A percentile compares a stretch with the other conserved stretches of the same genome.
phyloP scores from a whole-genome alignment of 768 basidiomycete genomes.

The Macrolepiota dolichaula region DNA sequence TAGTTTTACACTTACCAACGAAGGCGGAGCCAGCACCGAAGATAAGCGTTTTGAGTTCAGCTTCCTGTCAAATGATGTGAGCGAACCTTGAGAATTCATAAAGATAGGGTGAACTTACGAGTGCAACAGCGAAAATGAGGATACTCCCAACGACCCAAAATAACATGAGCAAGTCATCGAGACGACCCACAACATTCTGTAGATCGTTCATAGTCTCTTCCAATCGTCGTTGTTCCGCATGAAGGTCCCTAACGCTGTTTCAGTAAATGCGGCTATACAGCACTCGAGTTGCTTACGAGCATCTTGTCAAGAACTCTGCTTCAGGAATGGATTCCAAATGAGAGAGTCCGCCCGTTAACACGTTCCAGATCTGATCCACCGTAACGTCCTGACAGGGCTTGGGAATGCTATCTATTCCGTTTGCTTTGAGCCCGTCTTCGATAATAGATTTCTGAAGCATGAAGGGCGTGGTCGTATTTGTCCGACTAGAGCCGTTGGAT shows the following conservation, averaged over 20 bases:
- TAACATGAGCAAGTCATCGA: constrained; percentile 1
- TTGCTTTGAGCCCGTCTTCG: neutral
- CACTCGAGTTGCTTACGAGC: neutral
- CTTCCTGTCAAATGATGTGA: neutral
- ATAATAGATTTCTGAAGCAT: neutral
- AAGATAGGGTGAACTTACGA: neutral
- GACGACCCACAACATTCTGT: constrained; percentile 3
- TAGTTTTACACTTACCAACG: neutral
- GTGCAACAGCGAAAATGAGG: constrained; percentile 4
- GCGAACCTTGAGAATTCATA: neutral
- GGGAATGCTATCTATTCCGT: neutral
- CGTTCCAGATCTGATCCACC: neutral
- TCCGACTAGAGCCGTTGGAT: neutral
- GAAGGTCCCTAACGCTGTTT: neutral
- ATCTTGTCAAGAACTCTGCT: neutral
- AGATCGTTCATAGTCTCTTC: constrained; percentile 8
- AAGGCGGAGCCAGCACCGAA: constrained; percentile 3
- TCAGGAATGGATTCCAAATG: neutral
- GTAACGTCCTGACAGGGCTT: neutral
- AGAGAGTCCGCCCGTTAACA: neutral
- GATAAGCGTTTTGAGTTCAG: constrained; percentile 2
- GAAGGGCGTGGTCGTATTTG: neutral
- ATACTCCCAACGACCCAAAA: neutral
- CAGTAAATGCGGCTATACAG: no score
- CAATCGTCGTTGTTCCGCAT: constrained; percentile 1